Base-by-base conservation (phyloP, 2,329 filamentous ascomycete species). In the Neonectria coccinea region DNA sequence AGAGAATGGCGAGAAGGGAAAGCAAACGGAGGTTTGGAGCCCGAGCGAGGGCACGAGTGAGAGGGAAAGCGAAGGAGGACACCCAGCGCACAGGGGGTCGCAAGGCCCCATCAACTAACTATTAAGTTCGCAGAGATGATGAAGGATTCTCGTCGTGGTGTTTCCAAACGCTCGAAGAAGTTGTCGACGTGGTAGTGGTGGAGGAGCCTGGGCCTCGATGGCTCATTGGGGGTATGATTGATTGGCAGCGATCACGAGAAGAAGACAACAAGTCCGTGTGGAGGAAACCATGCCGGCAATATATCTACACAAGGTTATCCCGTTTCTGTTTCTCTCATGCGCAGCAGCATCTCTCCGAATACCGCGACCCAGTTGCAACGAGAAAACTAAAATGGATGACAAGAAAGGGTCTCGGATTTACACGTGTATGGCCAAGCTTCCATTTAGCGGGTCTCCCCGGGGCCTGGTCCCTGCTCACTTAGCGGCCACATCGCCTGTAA, bases 391-490 rank as follows among this genome's bases (percentile, higher is more conserved):
- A 47, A 56, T n/a, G 18, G 42, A 22, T 7, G 31, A 16, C 33
- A 56, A 20, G 9, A 5, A 20, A 56, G 16, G 41, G 29, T 25
- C 29, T 29, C 27, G 25, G 47, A 33, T 18, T 31, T 6, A 25
- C 25, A 25, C 25, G 25, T 33, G n/a, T 20, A 51, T 33, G 14
- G 18, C 20, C 29, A 51, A 51, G 48, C 48, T 51, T 51, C 48
- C n/a, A 14, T 48, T 48, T 51, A 51, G 48, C 29, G 48, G 48
- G n/a, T 9, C 20, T 11, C 31, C 53, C 53, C 33, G 22, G 20
- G 5, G 39, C 59, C 59, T 57, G 53, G 44, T 42, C 59, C 59
- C 59, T 62, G 53, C 47, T 50, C 58, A 31, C 53, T 29, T 56
- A 52, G 59, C 39, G 59, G 45, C 48, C 59, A 41, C 59, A 57